A percentile compares a stretch with the other conserved stretches of the same genome.
phyloP scores from a whole-genome alignment of 805 yeast genomes.

The Teunomyces barrocoloradensis region DNA sequence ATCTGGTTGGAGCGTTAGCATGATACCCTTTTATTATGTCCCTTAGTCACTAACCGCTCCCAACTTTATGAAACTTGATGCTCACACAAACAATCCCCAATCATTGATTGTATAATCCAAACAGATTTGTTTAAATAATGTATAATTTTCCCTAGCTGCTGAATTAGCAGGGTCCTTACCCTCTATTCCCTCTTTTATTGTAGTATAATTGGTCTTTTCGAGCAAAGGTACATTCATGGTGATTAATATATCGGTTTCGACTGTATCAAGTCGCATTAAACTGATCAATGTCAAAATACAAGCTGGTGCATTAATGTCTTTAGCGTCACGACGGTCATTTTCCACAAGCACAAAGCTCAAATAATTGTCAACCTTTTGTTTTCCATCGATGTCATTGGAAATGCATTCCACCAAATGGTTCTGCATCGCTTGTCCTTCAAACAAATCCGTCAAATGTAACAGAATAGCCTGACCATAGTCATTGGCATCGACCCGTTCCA shows the following conservation, averaged over 20 bases:
- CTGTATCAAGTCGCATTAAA: slow-evolving; percentile 50
- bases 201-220: slow-evolving; percentile 5
- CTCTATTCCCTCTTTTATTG: not conserved
- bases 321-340: slow-evolving; percentile 12
- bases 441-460: slow-evolving; percentile 56
- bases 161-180: not conserved
- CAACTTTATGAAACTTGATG: not conserved
- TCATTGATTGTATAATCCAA: slow-evolving; percentile 39
- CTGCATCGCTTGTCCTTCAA: slow-evolving; percentile 21
- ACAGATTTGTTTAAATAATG: slow-evolving; percentile 23
- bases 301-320: slow-evolving; percentile 11
- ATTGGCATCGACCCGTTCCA: slow-evolving; percentile 48
- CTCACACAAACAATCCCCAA: slow-evolving; percentile 45
- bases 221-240: slow-evolving; percentile 56
- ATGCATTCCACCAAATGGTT: slow-evolving; percentile 11
- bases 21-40: not conserved
- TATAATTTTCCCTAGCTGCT: slow-evolving; percentile 13
- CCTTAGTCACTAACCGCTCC: not conserved
- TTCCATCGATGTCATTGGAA: slow-evolving; percentile 4
- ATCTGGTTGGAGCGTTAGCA: not conserved
- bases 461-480: slow-evolving; percentile 42
- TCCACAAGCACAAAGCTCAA: slow-evolving; percentile 6
- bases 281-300: slow-evolving; percentile 52
- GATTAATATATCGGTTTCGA: slow-evolving; percentile 58
- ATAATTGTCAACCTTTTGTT: not conserved